Base-by-base conservation (phyloP, 139 green algal species). In the Chloropicon primus region DNA sequence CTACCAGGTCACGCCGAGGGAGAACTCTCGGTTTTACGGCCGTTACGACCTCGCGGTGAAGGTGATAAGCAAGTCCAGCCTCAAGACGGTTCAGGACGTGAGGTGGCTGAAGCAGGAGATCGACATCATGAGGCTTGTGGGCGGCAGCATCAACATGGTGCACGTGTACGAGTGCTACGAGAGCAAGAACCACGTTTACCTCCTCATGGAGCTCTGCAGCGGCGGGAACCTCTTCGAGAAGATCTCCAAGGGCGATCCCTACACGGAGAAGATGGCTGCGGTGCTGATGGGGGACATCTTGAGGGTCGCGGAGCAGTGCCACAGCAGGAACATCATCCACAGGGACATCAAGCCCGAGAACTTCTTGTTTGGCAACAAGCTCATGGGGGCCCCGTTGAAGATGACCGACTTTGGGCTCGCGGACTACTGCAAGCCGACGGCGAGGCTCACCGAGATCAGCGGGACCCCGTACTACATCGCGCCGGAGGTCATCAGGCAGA, bases 311-410 rank as follows among this genome's bases (percentile, higher is more conserved):
- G 41, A 62, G 41, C 41, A 62, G 41, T 62, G 41, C 41, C 41
- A 62, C 41, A 62, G 41, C 41, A 62, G 41, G 41, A 17, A 17
- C 5, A 62, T 62, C 41, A 62, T 62, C 41, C 41, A 62, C 78
- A 82, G 91, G 21, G 91, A 96, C 81, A 84, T 96, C 79, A 96
- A 96, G 82, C 91, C 91, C 2, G 83, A 87, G 24, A 96, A 96
- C 84, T 91, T 96, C 78, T 78, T 96, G 71, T 80, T 94, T 25
- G 28, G 24, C 54, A 72, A 27, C n/a, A 71, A 27, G 25, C 25
- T 72, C 21, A 27, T 17, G 17, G 62, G 41, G 2, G 27, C 54
- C 24, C 76, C 41, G 25, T 27, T 80, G 1, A 80, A 80, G 54
- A 71, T 71, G 10, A 80, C 76, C 1, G 76, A 80, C 54, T 80